Evolutionary conservation across 2,329 filamentous ascomycete species (phyloP).

Genomic region (Botrytis fabae): DNA sequence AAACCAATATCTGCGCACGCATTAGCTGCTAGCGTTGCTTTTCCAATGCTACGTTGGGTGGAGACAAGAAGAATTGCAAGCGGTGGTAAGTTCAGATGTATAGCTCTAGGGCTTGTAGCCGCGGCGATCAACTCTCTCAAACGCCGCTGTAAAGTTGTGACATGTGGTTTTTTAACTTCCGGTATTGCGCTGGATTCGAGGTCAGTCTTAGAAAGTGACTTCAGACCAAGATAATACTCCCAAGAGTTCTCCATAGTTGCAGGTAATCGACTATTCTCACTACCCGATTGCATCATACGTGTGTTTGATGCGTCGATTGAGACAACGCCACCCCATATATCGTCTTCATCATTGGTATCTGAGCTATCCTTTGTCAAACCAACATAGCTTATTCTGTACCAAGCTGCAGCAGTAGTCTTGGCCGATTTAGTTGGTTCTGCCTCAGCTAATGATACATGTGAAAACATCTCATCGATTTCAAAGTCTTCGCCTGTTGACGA

Average conservation of each 20-base stretch:
- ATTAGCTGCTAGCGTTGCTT: constrained; percentile 72
- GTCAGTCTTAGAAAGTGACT: constrained; percentile 58
- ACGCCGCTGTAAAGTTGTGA: constrained; percentile 64
- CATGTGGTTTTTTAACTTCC: constrained; percentile 52
- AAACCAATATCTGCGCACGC: constrained; percentile 88
- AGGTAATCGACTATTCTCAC: constrained; percentile 77
- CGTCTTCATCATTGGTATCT: constrained; percentile 57
- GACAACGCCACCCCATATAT: constrained; percentile 82
- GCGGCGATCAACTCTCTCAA: constrained; percentile 83
- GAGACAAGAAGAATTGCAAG: constrained; percentile 86
- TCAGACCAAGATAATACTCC: constrained; percentile 86
- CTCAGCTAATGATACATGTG: constrained; percentile 54
- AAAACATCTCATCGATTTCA: constrained; percentile 67
- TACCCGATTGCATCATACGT: constrained; percentile 88
- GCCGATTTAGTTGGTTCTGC: constrained; percentile 41
- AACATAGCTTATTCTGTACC: constrained; percentile 88
- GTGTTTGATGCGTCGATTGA: constrained; percentile 85
- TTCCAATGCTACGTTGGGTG: constrained; percentile 90
- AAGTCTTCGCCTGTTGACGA: constrained; percentile 56
- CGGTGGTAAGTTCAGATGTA: constrained; percentile 83
- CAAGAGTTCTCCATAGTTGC: constrained; percentile 75
- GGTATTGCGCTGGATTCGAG: constrained; percentile 44
- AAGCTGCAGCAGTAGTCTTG: constrained; percentile 63
- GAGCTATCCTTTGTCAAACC: constrained; percentile 53
- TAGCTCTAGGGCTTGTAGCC: constrained; percentile 82